Conservation (phyloP, 2,329 filamentous ascomycete genomes). For the Talaromyces piceae region DNA sequence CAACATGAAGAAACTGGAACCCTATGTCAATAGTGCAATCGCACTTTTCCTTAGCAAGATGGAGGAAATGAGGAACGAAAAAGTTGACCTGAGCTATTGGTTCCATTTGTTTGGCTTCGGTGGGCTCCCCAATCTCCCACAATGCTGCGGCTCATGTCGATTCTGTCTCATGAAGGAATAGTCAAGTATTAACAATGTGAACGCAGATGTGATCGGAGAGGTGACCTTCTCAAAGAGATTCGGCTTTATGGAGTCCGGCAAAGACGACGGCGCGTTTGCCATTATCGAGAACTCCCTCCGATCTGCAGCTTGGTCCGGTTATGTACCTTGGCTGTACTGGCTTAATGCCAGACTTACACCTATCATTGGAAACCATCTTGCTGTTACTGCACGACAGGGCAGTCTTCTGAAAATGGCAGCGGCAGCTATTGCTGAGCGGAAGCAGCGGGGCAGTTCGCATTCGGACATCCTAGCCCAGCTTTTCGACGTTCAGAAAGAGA, state of each 20-base stretch:
- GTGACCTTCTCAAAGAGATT: conserved; percentile 32
- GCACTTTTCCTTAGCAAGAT: conserved; percentile 28
- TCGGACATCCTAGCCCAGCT: conserved; percentile 34
- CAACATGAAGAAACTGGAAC: conserved; percentile 31
- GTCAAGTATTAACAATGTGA: conserved; percentile 10
- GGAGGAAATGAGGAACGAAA: conserved; percentile 14
- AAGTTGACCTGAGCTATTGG: conserved; percentile 8
- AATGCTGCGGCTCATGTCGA: too few relatives aligned
- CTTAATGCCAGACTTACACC: conserved; percentile 29
- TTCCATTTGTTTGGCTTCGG: conserved; percentile 8
- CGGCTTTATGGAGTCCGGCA: conserved; percentile 27
- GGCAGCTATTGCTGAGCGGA: conserved; percentile 15
- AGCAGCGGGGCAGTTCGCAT: conserved; percentile 24
- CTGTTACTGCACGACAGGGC: conserved; percentile 26
- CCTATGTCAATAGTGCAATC: conserved; percentile 33
- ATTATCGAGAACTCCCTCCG: conserved; percentile 25
- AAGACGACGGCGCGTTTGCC: conserved; percentile 27
- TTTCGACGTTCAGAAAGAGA: conserved; percentile 27
- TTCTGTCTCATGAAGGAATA: conserved; percentile 15
- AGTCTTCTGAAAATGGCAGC: conserved; percentile 21
- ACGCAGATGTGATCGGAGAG: conserved; percentile 34
- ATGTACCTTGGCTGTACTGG: conserved; percentile 30
- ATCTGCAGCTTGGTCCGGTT: conserved; percentile 32
- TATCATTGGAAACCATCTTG: conserved; percentile 30
- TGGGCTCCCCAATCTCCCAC: not conserved